Evolutionary conservation across 345 rosid species (phyloP), one percentile per base, ranked within the genome.

Genomic region (Rhizophora apiculata): DNA sequence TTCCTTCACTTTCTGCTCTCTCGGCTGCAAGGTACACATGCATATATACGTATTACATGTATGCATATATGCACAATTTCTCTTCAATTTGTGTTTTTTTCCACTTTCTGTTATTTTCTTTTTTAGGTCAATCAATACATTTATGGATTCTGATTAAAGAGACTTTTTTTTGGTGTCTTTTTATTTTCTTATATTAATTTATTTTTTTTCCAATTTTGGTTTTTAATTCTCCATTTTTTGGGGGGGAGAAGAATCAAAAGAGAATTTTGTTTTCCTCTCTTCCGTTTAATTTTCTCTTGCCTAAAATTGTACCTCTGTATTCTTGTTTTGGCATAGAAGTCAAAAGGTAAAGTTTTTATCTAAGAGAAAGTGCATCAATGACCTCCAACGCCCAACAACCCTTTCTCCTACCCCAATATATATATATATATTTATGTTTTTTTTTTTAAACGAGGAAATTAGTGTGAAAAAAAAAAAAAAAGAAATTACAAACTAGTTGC

Each of bases 1-100:
- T 72, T 87, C 92, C 71, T 96, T 89, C 89, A 80, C 84, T 36
- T 96, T 92, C 82, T 96, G 99, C 92, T 96, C 99, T 37, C 96
- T 92, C 58, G 98, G 97, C 58, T 96, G 99, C 87, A 96, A 96
- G 99, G 99, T 92, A 24, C 49, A 43, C 15, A 13, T 5, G 15
- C 49, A 43, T 43, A 13, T 5, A 20, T 16, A 4, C n/a, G 9
- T 18, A 52, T 10, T 20, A 67, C 20, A 18, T 34, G 2, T 20
- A 1, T 39, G 13, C 48, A 11, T 39, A 39, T 10, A 39, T 43
- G 18, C 49, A 43, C 18, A 43, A 13, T 43, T 11, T 15, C 49
- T 3, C 49, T 43, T 43, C 49, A 43, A 43, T 43, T 43, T 43
- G 19, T 13, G 19, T 15, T 13, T 39, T 39, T 43, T 43, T 13